phyloP scores from a whole-genome alignment of 202 grass and related monocot species.

The Setaria italica region DNA sequence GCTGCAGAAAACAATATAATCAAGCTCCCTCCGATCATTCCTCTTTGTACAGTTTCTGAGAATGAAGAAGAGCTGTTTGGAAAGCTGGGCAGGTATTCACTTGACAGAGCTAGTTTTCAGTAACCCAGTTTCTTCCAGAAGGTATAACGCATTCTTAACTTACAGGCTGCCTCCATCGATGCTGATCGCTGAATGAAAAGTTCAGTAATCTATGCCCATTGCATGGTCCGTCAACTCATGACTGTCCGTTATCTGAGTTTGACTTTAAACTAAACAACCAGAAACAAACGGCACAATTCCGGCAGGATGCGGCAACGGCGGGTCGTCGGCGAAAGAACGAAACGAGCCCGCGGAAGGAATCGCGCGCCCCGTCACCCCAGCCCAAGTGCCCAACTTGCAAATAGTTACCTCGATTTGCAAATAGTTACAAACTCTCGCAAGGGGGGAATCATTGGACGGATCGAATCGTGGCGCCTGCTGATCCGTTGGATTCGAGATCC shows the following conservation, averaged over 20 bases:
- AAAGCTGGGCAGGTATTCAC: no score
- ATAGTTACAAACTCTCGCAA: not conserved
- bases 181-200: no score
- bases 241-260: not conserved
- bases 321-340: not conserved
- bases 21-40: no score
- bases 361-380: no score
- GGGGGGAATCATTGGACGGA: conserved; percentile 10
- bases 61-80: no score
- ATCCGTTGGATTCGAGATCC: not conserved
- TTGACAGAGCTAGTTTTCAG: not conserved
- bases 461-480: not conserved
- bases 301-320: conserved; percentile 30
- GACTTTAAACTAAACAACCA: not conserved
- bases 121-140: not conserved
- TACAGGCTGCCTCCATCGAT: no score
- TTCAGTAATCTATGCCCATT: not conserved
- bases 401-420: no score
- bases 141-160: no score
- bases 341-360: not conserved
- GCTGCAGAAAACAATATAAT: not conserved
- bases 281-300: conserved; percentile 41
- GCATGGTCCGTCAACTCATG: not conserved
- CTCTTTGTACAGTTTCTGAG: no score
- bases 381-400: no score